phyloP scores from a whole-genome alignment of 169 alveolate species.

The Plasmodium coatneyi region DNA sequence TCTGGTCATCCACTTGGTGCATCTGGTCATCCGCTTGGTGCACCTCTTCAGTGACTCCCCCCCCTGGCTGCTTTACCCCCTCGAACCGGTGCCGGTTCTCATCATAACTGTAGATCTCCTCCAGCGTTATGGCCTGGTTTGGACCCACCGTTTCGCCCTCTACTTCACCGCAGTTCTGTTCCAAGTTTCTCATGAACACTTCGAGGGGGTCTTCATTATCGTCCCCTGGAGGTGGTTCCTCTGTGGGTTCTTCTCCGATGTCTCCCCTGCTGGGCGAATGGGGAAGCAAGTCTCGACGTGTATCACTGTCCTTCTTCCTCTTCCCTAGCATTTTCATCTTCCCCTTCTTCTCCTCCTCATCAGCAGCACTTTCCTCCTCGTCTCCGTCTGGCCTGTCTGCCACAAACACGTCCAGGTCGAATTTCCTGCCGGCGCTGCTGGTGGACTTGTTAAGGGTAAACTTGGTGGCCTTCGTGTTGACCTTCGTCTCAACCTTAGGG shows the following conservation, averaged over 20 bases:
- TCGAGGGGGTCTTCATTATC: conserved; percentile 34
- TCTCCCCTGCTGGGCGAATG: neutral
- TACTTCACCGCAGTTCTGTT: neutral
- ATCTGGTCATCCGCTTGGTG: neutral
- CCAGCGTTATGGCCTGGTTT: conserved; percentile 35
- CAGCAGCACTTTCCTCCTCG: neutral
- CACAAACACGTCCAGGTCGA: neutral
- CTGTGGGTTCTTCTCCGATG: neutral
- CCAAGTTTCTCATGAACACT: conserved; percentile 41
- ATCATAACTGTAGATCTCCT: conserved; percentile 42
- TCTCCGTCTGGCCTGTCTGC: neutral
- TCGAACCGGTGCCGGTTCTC: conserved; percentile 19
- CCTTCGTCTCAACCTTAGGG: neutral
- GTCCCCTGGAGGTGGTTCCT: neutral
- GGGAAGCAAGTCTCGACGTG: neutral
- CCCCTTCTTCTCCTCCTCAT: neutral
- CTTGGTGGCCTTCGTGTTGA: neutral
- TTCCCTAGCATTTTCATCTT: neutral
- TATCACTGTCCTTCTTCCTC: neutral
- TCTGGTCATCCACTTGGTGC: neutral
- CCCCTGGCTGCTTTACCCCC: neutral
- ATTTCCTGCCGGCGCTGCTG: neutral
- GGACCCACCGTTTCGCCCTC: neutral
- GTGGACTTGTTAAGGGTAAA: no score
- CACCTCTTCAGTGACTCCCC: neutral